These are phyloP conservation scores for Beauveria asiatica DNA, from an alignment of 2,329 filamentous ascomycete species.

Conservation along the genomic window DNA sequence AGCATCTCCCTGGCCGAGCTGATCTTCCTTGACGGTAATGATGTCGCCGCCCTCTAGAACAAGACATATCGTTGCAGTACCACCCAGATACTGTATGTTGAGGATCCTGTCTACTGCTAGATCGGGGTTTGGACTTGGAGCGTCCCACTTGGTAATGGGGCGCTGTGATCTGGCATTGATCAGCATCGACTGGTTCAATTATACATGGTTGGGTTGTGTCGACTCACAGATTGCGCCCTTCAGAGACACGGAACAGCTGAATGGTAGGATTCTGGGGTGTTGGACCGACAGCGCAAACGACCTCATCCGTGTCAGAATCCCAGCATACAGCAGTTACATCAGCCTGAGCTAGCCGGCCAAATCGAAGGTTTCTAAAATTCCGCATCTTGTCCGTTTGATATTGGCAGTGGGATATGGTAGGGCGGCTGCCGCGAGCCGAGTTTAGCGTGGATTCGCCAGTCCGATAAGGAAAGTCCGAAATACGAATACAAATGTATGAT, in stretches of 20 bases:
- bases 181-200: constrained; percentile 12
- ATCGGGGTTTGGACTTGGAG: constrained; percentile 69
- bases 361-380: constrained; percentile 73
- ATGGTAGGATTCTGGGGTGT: constrained; percentile 60
- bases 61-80: constrained; percentile 68
- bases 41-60: constrained; percentile 89
- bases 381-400: constrained; percentile 51
- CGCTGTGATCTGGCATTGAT: constrained; percentile 22
- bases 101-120: constrained; percentile 67
- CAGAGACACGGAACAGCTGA: constrained; percentile 54
- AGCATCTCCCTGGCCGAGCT: constrained; percentile 46
- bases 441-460: background rate
- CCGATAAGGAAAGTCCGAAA: background rate
- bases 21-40: constrained; percentile 65
- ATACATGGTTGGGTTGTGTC: background rate
- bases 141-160: constrained; percentile 77
- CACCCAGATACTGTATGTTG: constrained; percentile 76
- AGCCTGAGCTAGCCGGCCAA: constrained; percentile 54
- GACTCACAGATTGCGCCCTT: constrained; percentile 36
- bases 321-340: constrained; percentile 72
- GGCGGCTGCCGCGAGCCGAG: background rate
- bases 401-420: background rate
- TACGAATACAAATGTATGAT: background rate
- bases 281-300: constrained; percentile 81
- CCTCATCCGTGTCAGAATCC: constrained; percentile 69